Base-by-base conservation (phyloP, 164 flowering plant genomes). In the Chloranthus sessilifolius region DNA sequence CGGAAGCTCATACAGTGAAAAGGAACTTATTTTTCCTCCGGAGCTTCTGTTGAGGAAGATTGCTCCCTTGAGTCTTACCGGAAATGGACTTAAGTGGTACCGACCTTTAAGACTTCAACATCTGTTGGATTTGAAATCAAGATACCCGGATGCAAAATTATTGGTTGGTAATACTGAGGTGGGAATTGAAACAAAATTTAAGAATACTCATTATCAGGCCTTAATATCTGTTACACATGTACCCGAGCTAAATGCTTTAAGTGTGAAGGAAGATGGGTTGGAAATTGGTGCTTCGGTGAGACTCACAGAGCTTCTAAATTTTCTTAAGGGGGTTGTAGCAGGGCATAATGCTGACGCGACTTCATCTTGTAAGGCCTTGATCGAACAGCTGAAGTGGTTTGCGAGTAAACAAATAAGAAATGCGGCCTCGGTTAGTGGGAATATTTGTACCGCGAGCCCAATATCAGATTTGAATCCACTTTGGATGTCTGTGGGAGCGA, bases 381-480 rank as follows among this genome's bases (percentile, higher is more conserved):
- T 86, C 60, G 95, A 80, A 62, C 97, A 94, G 48, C 52, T 94
- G 52, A 89, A 85, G 70, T 94, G 97, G 97, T 94, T 94, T 83
- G 99, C 96, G 52, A 97, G 99, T 53, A 83, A 74, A 22, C 99
- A 94, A 62, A 94, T 94, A 58, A 86, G 64, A 53, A 89, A 94
- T 68, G 96, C 81, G 51, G 97, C 92, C 23, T 89, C 92, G 17
- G 74, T 89, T 61, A 97, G 99, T 51, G 99, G 99, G n/a, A 94
- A 94, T 63, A 79, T 94, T 19, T 94, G 99, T 60, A 94, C 95
- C 12, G 99, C 96, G 1, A 94, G 99, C 71, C 99, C 99, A 29
- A 94, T 94, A 63, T 94, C 99, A 39, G 99, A 94, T 58, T 70
- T 94, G 74, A 94, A 94, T 59, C 99, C 99, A 43, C 79, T 94